Percentiles rank a stretch among this genome's conserved stretches.
Evolutionary conservation across 768 basidiomycete species (phyloP).

Genomic region (Russula sp.): DNA sequence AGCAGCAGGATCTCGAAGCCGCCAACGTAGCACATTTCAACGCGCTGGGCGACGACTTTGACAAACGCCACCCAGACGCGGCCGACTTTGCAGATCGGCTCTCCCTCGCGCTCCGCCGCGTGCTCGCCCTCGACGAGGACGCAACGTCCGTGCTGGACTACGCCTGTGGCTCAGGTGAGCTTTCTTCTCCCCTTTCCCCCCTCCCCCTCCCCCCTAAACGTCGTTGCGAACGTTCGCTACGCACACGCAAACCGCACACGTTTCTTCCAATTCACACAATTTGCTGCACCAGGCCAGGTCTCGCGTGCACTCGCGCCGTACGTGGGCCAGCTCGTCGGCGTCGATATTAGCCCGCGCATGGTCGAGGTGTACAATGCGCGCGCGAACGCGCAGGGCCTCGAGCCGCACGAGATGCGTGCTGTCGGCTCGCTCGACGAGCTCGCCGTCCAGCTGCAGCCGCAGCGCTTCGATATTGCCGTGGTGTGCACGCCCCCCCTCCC

Average conservation of each 20-base stretch:
- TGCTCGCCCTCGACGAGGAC: conserved; percentile 4
- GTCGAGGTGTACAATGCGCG: conserved; percentile 60
- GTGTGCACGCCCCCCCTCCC: conserved; percentile 38
- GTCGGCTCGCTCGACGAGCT: conserved; percentile 48
- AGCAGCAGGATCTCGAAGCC: not conserved
- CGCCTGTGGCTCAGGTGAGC: conserved; percentile 18
- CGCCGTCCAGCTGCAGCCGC: conserved; percentile 39
- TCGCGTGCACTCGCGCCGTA: conserved; percentile 56
- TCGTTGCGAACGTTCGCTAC: not conserved
- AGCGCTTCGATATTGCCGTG: conserved; percentile 62
- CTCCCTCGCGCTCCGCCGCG: not conserved
- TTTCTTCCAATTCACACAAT: too few species aligned
- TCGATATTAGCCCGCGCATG: conserved; percentile 68
- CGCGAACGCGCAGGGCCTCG: conserved; percentile 55
- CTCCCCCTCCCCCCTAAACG: not conserved
- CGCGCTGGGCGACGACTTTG: conserved; percentile 7
- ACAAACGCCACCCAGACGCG: conserved; percentile 3
- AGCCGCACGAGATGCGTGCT: conserved; percentile 60
- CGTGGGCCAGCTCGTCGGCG: conserved; percentile 59
- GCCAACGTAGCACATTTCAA: conserved; percentile 15
- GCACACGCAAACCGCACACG: not conserved
- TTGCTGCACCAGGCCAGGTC: conserved; percentile 44
- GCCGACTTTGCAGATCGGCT: conserved; percentile 3
- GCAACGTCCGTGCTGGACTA: conserved; percentile 10
- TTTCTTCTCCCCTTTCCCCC: not conserved